Percentiles rank a stretch among this genome's conserved stretches.
These are phyloP conservation scores for Penicillium parvum DNA, from an alignment of 495 filamentous ascomycete species.

Conservation along the genomic window DNA sequence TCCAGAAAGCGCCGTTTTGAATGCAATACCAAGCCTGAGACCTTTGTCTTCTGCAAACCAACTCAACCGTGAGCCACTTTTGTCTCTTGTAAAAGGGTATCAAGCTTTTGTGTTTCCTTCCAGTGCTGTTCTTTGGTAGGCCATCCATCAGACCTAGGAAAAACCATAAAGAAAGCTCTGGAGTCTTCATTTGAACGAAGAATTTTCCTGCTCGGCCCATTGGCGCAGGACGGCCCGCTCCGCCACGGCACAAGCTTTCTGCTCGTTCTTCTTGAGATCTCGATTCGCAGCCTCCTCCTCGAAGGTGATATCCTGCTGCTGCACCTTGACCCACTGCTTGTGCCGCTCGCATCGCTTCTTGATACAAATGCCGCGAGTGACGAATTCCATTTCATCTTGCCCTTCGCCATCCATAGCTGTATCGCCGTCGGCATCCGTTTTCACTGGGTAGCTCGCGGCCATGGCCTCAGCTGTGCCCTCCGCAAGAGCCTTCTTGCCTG, in stretches of 20 bases:
- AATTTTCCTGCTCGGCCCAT: constrained; percentile 40
- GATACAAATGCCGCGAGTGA: constrained; percentile 45
- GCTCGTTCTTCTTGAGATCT: constrained; percentile 40
- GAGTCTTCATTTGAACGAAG: too few relatives aligned
- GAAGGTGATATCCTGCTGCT: constrained; percentile 47
- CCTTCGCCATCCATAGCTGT: constrained; percentile 30
- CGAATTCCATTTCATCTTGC: constrained; percentile 25
- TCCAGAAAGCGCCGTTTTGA: constrained; percentile 19
- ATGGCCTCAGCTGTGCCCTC: constrained; percentile 39
- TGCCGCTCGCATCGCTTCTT: constrained; percentile 52
- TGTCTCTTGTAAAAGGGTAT: constrained; percentile 29
- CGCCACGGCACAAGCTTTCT: constrained; percentile 42
- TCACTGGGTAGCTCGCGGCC: constrained; percentile 27
- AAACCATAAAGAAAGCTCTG: not conserved
- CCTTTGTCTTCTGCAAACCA: constrained; percentile 18
- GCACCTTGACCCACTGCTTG: constrained; percentile 48
- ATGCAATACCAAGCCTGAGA: constrained; percentile 12
- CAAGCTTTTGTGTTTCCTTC: constrained; percentile 16
- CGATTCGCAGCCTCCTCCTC: constrained; percentile 39
- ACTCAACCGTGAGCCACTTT: constrained; percentile 26
- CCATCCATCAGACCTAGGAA: too few relatives aligned
- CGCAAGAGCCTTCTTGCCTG: constrained; percentile 38
- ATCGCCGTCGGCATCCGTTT: constrained; percentile 36
- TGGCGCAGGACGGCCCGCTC: constrained; percentile 45
- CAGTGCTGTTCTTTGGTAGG: too few relatives aligned